A percentile compares a stretch with the other conserved stretches of the same genome.
phyloP scores from a whole-genome alignment of 73 alveolate genomes.

The Symbiodinium natans region DNA sequence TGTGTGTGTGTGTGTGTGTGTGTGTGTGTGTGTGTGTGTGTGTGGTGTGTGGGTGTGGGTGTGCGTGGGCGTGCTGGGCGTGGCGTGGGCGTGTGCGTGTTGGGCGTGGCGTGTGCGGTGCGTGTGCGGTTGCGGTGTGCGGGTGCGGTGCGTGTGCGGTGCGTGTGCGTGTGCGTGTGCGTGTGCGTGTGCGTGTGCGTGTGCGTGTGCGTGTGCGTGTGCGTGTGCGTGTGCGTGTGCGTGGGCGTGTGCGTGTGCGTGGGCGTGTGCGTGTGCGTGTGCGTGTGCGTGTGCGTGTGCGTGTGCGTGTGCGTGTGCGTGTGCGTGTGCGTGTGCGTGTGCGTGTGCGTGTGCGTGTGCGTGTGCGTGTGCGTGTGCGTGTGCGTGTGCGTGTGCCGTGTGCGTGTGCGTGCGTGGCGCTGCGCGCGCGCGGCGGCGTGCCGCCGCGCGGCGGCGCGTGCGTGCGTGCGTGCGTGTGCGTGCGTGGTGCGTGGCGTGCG shows the following conservation, averaged over 20 bases:
- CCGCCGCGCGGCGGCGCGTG: no score
- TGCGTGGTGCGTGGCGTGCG: no score
- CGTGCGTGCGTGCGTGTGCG: no score
- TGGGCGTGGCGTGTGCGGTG: not conserved
- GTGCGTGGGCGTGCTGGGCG: no score
- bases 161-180: conserved; percentile 7
- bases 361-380: not conserved
- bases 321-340: conserved; percentile 11
- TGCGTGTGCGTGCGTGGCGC: no score
- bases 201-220: conserved; percentile 10
- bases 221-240: no score
- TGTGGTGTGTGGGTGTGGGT: no score
- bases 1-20: conserved; percentile 2
- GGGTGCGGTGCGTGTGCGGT: no score
- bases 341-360: not conserved
- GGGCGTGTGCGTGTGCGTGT: not conserved
- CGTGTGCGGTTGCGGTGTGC: not conserved
- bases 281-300: conserved; percentile 17
- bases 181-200: conserved; percentile 15
- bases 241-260: no score
- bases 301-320: conserved; percentile 15
- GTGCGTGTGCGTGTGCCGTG: not conserved
- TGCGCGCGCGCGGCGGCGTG: no score
- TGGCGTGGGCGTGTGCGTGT: not conserved
- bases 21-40: not conserved